Evolutionary conservation across 495 filamentous ascomycete genomes (phyloP).

Genomic region (Clavariopsis aquatica): DNA sequence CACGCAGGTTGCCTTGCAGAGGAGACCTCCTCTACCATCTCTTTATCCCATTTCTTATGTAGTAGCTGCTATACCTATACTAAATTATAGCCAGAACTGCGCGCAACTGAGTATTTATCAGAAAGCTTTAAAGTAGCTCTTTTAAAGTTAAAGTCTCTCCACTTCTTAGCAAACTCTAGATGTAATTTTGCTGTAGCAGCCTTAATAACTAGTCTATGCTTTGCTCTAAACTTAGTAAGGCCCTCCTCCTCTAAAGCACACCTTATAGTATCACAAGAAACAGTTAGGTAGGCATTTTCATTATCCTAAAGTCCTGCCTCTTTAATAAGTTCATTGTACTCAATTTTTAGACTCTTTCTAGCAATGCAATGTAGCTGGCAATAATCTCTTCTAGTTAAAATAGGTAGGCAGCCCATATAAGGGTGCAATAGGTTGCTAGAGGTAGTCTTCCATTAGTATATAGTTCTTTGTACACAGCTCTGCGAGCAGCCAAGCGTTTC

Average conservation of each 20-base stretch:
- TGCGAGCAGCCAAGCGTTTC: neutral
- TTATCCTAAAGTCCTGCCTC: neutral
- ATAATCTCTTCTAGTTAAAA: neutral
- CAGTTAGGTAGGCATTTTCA: no score
- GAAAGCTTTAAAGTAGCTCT: slow-evolving; percentile 14
- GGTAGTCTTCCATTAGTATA: neutral
- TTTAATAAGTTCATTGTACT: neutral
- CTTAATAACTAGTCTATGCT: neutral
- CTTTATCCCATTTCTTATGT: neutral
- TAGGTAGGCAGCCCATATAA: no score
- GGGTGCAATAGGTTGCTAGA: no score
- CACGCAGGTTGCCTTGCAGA: no score
- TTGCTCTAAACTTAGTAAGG: neutral
- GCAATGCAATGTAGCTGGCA: slow-evolving; percentile 2
- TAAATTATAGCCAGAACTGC: neutral
- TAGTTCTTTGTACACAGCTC: neutral
- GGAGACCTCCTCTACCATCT: no score
- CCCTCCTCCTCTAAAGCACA: no score
- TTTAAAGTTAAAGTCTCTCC: neutral
- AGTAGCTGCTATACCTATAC: neutral
- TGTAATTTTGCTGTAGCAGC: no score
- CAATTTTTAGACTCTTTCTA: neutral
- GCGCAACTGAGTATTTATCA: slow-evolving; percentile 24
- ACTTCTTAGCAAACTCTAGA: neutral
- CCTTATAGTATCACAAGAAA: no score